Evolutionary conservation across 805 yeast genomes (phyloP).

Genomic region (Candida morakotiae): DNA sequence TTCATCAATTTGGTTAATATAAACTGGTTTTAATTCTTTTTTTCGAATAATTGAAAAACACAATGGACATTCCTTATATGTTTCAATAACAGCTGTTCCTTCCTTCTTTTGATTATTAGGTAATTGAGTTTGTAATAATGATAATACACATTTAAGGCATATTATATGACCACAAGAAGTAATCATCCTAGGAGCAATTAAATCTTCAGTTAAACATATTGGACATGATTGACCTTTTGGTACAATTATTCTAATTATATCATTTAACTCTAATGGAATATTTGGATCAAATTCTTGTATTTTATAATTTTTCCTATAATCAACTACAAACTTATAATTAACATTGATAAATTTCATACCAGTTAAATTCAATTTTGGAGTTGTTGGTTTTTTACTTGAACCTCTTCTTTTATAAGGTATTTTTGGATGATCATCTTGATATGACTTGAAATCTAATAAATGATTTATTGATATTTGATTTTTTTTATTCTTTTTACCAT

Average conservation of each 20-base stretch:
- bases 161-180: conserved; percentile 86
- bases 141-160: conserved; percentile 76
- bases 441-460: conserved; percentile 52
- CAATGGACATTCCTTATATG: conserved; percentile 73
- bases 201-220: conserved; percentile 79
- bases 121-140: conserved; percentile 57
- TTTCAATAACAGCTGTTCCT: conserved; percentile 34
- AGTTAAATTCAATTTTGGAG: conserved; percentile 41
- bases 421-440: conserved; percentile 32
- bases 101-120: conserved; percentile 36
- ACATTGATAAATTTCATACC: conserved; percentile 78
- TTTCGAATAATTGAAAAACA: conserved; percentile 57
- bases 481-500: conserved; percentile 11
- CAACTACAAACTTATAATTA: conserved; percentile 79
- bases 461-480: conserved; percentile 45
- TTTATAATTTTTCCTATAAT: conserved; percentile 50
- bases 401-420: conserved; percentile 9
- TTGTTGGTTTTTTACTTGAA: conserved; percentile 5
- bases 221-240: conserved; percentile 83
- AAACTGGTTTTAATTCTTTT: conserved; percentile 63
- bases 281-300: conserved; percentile 72
- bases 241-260: conserved; percentile 68
- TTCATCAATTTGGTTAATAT: conserved; percentile 44
- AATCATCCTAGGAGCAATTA: conserved; percentile 92
- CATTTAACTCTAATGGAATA: conserved; percentile 55